A percentile compares a stretch with the other conserved stretches of the same genome.
Conservation (phyloP, 139 green algal species). For the Tetratostichococcus sp. region DNA sequence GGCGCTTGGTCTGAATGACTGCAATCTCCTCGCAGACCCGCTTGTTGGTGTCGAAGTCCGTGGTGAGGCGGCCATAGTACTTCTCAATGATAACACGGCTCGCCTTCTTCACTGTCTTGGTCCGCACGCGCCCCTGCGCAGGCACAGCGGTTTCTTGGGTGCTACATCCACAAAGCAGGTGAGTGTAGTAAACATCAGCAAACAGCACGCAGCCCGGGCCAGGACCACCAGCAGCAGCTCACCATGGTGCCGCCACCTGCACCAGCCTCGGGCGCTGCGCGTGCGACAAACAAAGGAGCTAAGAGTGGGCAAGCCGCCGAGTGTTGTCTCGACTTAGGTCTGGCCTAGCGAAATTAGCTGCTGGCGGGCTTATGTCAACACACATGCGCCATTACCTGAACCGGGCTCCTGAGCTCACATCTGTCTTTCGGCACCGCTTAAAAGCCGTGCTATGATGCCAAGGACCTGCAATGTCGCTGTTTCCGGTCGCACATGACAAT, state of each 20-base stretch:
- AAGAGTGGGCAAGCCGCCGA: too few species aligned
- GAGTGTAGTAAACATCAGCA: not conserved
- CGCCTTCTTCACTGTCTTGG: conserved; percentile 99
- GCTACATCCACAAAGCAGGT: not conserved
- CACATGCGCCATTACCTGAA: too few species aligned
- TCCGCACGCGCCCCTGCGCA: conserved; percentile 88
- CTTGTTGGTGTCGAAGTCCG: conserved; percentile 98
- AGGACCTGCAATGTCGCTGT: not conserved
- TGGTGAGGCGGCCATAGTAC: conserved; percentile 96
- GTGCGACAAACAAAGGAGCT: too few species aligned
- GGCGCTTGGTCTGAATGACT: conserved; percentile 94
- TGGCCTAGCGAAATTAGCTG: too few species aligned
- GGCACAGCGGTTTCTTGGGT: not conserved
- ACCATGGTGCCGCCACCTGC: not conserved
- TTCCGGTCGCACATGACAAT: not conserved
- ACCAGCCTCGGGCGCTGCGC: too few species aligned
- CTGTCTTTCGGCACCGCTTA: too few species aligned
- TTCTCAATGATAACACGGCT: conserved; percentile 97
- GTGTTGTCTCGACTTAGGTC: too few species aligned
- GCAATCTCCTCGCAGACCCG: conserved; percentile 94
- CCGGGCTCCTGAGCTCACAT: too few species aligned
- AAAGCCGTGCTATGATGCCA: too few species aligned
- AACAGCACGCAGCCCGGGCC: not conserved
- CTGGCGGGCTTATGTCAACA: too few species aligned
- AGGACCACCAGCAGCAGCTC: not conserved